A percentile compares a stretch with the other conserved stretches of the same genome.
phyloP scores from a whole-genome alignment of 148 eudicot genomes.

The Nepenthes gracilis region DNA sequence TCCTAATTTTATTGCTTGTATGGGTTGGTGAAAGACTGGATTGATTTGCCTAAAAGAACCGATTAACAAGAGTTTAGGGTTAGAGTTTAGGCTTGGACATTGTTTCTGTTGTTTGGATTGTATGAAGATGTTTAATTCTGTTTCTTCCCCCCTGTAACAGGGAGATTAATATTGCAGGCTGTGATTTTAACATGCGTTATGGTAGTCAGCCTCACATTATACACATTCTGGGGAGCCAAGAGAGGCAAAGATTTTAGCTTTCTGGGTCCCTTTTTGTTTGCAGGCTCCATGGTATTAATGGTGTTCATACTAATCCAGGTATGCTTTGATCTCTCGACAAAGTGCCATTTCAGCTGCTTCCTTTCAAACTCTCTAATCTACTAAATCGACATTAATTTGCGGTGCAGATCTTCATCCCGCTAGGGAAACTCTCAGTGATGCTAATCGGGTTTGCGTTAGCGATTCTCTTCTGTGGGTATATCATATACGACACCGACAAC shows the following conservation, averaged over 20 bases:
- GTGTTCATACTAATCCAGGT: conserved; percentile 48
- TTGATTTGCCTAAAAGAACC: too few species aligned
- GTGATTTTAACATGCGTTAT: conserved; percentile 40
- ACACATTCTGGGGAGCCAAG: conserved; percentile 62
- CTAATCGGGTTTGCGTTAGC: conserved; percentile 40
- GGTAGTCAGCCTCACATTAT: conserved; percentile 45
- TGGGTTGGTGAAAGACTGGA: too few species aligned
- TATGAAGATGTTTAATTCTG: too few species aligned
- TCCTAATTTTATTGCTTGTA: too few species aligned
- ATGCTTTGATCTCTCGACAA: not conserved
- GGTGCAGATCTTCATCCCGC: conserved; percentile 35
- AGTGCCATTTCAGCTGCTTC: not conserved
- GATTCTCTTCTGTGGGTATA: conserved; percentile 43
- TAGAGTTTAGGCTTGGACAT: too few species aligned
- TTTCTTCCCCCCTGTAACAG: conserved; percentile 13
- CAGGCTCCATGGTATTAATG: conserved; percentile 34
- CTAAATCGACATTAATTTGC: not conserved
- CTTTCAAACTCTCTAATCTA: not conserved
- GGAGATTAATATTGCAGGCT: conserved; percentile 44
- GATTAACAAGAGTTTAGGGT: too few species aligned
- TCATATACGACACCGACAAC: conserved; percentile 51
- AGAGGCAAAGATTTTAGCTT: conserved; percentile 57
- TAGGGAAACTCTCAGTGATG: conserved; percentile 29
- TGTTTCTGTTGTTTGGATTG: too few species aligned
- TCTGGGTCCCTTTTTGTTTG: conserved; percentile 59